Base-by-base conservation (phyloP, 140 eudicot genomes). In the Artemisia princeps region DNA sequence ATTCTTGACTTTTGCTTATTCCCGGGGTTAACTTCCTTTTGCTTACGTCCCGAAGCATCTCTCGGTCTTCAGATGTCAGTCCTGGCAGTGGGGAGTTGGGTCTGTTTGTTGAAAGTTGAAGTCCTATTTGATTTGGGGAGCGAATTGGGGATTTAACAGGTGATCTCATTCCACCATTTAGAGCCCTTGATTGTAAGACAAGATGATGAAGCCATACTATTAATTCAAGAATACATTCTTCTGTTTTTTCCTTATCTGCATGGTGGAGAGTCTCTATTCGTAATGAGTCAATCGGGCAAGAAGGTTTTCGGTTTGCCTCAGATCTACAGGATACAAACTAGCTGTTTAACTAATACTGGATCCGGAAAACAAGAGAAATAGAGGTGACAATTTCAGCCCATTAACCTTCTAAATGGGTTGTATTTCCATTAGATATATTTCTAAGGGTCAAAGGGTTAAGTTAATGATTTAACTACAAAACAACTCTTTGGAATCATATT, bases 161-260 rank as follows among this genome's bases (percentile, higher is more conserved):
- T 17, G 96, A 87, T 78, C 87, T 78, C 61, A 67, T 73, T 19
- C 84, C 95, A 28, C 88, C 86, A 15, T 76, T 77, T 6, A 70
- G 28, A 14, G 85, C 83, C 71, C 79, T 72, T 42, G 94, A 81
- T 77, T 76, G 94, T 76, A 72, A 77, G n/a, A 92, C 83, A n/a
- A 90, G 97, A 77, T 83, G 85, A 71, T 91, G 97, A 74, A 91
- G 97, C 96, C 95, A 91, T 28, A 87, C 81, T 17, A 87, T 81
- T 50, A 91, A 76, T 51, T 91, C 95, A 9, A 91, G 94, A 73
- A 91, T 87, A 71, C 76, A 85, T 14, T 72, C 77, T 70, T 91
- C 96, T 4, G 97, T 83, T 82, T 82, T 91, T 64, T 83, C 95
- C 73, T 83, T 87, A 62, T 88, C 95, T 28, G 96, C 96, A 63